Conservation (phyloP, 1,284 basidiomycete species). For the Naganishia cerealis region DNA sequence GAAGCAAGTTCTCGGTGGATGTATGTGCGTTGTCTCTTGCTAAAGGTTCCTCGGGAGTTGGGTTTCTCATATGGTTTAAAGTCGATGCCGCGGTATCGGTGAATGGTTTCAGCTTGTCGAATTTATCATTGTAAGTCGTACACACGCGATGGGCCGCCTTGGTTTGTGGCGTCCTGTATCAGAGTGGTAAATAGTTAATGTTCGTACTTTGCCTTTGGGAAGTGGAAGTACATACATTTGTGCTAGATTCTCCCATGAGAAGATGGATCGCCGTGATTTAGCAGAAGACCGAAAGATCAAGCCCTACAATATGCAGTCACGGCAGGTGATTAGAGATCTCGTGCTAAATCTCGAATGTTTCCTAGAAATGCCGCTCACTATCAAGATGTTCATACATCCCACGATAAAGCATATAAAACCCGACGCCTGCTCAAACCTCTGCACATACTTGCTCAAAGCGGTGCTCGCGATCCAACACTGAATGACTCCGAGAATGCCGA, state of each 20-base stretch:
- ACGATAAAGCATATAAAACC: conserved; percentile 82
- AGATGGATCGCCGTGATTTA: conserved; percentile 47
- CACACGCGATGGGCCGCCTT: conserved; percentile 39
- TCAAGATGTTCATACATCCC: conserved; percentile 76
- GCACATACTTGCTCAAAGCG: conserved; percentile 76
- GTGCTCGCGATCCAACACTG: conserved; percentile 76
- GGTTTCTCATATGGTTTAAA: conserved; percentile 7
- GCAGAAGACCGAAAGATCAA: conserved; percentile 46
- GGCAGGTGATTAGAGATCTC: background rate
- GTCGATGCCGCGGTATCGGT: conserved; percentile 7
- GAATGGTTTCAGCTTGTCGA: conserved; percentile 21
- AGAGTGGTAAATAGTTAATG: background rate
- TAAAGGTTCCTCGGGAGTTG: background rate
- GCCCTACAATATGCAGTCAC: conserved; percentile 38
- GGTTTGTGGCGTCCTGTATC: conserved; percentile 47
- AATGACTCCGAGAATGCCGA: conserved; percentile 80
- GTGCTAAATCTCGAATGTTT: background rate
- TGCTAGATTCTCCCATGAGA: conserved; percentile 53
- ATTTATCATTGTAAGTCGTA: conserved; percentile 28
- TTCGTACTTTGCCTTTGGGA: background rate
- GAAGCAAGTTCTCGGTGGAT: conserved; percentile 21
- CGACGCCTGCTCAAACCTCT: conserved; percentile 74
- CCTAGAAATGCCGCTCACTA: conserved; percentile 53
- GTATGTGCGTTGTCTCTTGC: background rate
- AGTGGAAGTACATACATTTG: conserved; percentile 42